These are phyloP conservation scores for Leptographium flavum DNA, from an alignment of 2,329 filamentous ascomycete species.

Conservation along the genomic window DNA sequence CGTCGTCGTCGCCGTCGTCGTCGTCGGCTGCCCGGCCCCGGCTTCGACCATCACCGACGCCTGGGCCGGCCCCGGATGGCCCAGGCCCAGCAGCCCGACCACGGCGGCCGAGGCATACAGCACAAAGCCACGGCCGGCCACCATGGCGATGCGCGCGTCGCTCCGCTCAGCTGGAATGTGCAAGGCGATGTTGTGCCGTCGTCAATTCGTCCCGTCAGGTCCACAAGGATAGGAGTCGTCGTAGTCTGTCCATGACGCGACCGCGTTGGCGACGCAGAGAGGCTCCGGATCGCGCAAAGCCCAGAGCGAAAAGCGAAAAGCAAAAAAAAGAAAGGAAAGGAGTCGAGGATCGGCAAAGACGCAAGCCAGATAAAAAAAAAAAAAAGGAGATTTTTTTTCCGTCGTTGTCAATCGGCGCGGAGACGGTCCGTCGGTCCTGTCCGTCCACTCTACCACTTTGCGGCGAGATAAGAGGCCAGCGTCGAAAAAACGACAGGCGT, in stretches of 20 bases:
- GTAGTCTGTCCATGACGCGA: background rate
- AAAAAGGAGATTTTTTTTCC: no score
- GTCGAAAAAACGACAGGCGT: no score
- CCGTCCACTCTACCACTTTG: no score
- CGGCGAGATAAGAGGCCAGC: no score
- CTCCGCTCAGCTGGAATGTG: no score
- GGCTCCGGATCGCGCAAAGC: background rate
- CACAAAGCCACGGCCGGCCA: constrained; percentile 9
- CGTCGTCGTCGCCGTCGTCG: background rate
- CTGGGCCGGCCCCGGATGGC: constrained; percentile 7
- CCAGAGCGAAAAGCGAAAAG: no score
- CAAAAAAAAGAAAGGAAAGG: background rate
- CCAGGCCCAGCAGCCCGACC: constrained; percentile 10
- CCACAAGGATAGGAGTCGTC: background rate
- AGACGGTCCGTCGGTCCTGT: no score
- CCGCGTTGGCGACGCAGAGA: background rate
- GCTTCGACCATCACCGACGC: constrained; percentile 1
- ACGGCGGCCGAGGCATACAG: constrained; percentile 11
- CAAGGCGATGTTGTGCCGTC: no score
- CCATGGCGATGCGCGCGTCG: constrained; percentile 1
- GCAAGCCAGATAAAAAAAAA: no score
- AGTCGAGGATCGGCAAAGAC: no score
- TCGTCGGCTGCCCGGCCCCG: background rate
- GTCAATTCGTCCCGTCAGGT: no score
- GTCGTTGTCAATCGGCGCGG: no score